Base-by-base conservation (phyloP, 148 eudicot genomes). In the Diospyros kaki region DNA sequence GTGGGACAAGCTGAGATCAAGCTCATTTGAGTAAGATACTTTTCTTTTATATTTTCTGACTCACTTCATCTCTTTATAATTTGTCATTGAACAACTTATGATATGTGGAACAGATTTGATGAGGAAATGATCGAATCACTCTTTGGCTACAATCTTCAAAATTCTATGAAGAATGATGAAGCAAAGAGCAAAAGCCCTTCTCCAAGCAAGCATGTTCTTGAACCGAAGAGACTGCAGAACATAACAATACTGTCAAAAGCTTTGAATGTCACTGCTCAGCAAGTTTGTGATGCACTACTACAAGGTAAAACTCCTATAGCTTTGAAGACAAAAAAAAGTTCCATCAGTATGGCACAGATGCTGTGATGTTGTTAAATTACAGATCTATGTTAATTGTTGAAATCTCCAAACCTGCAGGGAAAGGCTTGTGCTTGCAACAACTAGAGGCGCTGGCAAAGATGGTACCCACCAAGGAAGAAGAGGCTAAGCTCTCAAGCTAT, bases 401-500 rank as follows among this genome's bases (percentile, higher is more conserved):
- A n/a, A 64, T 51, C 50, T 11, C 45, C 38, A 5, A 14, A 40
- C 71, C 28, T 73, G 75, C 85, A 95, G 99, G 97, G 44, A 82
- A 88, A 40, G 99, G 99, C 41, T 83, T 95, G 80, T 72, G 87
- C 67, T 72, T 91, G 69, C 99, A 90, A 77, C 96, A 92, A 76
- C 87, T 95, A 15, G 99, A 95, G 83, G 91, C 94, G 11, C 80
- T 95, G 28, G 79, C 78, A 61, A 95, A 90, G 85, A 95, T 95
- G 97, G 94, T 82, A 18, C 99, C 94, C 15, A 95, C 99, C 7
- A 89, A 93, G 76, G 99, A 95, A 77, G 99, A 95, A 83, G 97
- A 88, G 75, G 86, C 78, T 45, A 89, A 92, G 78, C 84, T 95
- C 64, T 79, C 83, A 13, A 80, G 75, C 83, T 90, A 89, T 69